Evolutionary conservation across 202 grass and related monocot species (phyloP).

Genomic region (Thinopyrum obtusiflorum): DNA sequence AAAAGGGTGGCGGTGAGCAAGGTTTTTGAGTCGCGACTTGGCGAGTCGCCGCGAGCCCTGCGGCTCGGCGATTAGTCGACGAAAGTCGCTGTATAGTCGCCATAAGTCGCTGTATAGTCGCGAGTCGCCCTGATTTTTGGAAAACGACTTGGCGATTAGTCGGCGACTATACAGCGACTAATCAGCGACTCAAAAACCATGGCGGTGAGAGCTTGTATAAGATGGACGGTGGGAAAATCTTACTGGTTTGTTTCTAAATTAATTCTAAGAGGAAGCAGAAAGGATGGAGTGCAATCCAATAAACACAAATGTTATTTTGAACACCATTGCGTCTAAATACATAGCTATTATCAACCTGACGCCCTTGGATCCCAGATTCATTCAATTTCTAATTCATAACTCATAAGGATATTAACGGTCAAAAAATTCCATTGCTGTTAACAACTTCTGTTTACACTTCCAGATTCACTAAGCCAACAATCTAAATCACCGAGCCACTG

Average conservation of each 20-base stretch:
- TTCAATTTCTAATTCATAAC: background rate
- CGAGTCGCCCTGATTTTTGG: no score
- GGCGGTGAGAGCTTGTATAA: slow-evolving; percentile 13
- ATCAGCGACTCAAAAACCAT: no score
- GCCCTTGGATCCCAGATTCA: background rate
- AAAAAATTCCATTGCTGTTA: background rate
- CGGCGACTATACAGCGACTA: no score
- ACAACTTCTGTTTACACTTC: background rate
- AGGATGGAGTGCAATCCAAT: background rate
- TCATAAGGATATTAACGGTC: background rate
- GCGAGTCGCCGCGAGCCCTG: no score
- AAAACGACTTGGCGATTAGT: no score
- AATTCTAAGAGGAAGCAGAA: background rate
- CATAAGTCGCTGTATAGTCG: no score
- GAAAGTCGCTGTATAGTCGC: no score
- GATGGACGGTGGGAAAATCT: background rate
- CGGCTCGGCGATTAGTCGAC: no score
- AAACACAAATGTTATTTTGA: background rate
- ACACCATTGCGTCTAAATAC: background rate
- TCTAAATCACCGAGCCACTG: background rate
- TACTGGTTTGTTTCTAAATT: background rate
- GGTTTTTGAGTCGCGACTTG: no score
- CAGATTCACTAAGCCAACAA: background rate
- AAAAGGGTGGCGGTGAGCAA: background rate
- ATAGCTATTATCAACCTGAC: background rate